Base-by-base conservation (phyloP, 2,329 filamentous ascomycete genomes). In the Alternaria burnsii region DNA sequence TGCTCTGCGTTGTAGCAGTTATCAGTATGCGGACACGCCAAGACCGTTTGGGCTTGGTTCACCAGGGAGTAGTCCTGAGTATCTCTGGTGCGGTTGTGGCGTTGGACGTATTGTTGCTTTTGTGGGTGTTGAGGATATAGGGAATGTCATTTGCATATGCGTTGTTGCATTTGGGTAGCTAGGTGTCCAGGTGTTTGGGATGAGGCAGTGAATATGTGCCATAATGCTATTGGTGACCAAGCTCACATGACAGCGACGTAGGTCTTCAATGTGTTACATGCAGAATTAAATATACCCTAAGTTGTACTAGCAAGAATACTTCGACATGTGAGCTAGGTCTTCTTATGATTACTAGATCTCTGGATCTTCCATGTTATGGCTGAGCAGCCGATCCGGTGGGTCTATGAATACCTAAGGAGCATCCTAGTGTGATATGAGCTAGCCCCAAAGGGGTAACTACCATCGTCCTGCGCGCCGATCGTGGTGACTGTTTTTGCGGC, bases 1-100 rank as follows among this genome's bases (percentile, higher is more conserved):
- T 77, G 42, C 55, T 78, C 10, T 70, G 73, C 34, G 51, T 71
- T 42, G 66, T 76, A 32, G 75, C 72, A 3, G 58, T 77, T 2
- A 58, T 71, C 30, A 77, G 70, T 61, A 75, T 78, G 73, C 65
- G 66, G 59, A 75, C 70, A 3, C 65, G 76, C 32, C 61, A 57
- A 26, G 73, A 76, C 42, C 65, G 63, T 28, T 41, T 77, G 36
- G 71, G 76, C 2, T 75, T 71, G 73, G 30, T 77, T 16, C 76
- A 78, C 52, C 71, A 73, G 47, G 71, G 69, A 8, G 57, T 63
- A 22, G 70, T 78, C n/a, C 48, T 70, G 43, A 61, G 66, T 40
- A 58, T 75, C 41, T 69, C 71, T 8, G 60, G 62, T 14, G 72
- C 58, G 9, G 62, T 78, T 36, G 63, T 76, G 3, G 67, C 70